Evolutionary conservation across 1,284 basidiomycete genomes (phyloP), one percentile per base, ranked within the genome.

Genomic region (Xerocomus cyaneibrunnescens): DNA sequence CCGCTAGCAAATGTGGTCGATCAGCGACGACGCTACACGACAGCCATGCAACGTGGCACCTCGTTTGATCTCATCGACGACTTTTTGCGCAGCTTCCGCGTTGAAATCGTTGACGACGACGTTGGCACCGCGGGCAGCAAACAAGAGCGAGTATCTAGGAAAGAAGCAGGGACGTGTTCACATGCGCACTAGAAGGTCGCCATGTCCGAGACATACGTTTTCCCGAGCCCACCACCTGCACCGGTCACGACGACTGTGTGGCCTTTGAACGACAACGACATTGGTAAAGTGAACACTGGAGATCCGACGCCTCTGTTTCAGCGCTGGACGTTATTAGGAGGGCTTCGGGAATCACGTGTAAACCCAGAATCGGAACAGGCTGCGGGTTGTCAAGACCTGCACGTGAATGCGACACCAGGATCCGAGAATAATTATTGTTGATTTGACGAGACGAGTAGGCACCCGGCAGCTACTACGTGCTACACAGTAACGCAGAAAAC

Each of bases 51-150:
- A n/a, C n/a, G n/a, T n/a, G n/a, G n/a, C n/a, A 92, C 94, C 89
- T 65, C 83, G 80, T 45, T 74, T 80, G 68, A 99, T 98, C 73
- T 97, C 87, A 60, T 93, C 87, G 8, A 97, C 95, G 27, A 97
- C 94, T 61, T 88, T 89, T 71, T 97, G 91, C 5, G 96, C 96
- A 19, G 93, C 90, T 57, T 86, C 84, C 49, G 78, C 79, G 65
- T 89, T 94, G 68, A 98, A 91, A 73, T 99, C 97, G 67, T 98
- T 97, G 38, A 98, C 91, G 57, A 99, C 91, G 54, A 99, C 85
- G 63, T 93, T 94, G 16, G 94, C 94, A 12, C 96, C 96, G 50
- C 93, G 81, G 12, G 89, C 83, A 28, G 94, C 95, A 70, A 94
- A 98, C 61, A 94, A 80, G 50, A 91, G 75, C 1, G 95, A 90